Evolutionary conservation across 495 filamentous ascomycete species (phyloP).

Genomic region (Penicillium cosmopolitanum): DNA sequence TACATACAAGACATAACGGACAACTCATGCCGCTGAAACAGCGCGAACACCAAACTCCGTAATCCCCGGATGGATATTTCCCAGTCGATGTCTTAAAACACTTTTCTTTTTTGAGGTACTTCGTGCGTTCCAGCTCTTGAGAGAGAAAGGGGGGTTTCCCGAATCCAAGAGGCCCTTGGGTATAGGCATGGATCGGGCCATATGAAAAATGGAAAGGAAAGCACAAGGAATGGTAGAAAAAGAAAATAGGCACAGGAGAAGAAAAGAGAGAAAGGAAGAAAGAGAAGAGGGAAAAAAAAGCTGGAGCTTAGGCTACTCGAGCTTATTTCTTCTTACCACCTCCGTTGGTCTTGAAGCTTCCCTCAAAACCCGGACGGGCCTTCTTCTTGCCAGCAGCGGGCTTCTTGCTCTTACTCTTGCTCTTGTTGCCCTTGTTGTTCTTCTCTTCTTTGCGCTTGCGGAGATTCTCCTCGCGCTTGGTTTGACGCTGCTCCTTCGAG

Average conservation of each 20-base stretch:
- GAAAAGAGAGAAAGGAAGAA: slow-evolving; percentile 32
- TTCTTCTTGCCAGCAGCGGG: slow-evolving; percentile 59
- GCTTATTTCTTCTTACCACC: slow-evolving; percentile 50
- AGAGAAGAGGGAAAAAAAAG: slow-evolving; percentile 44
- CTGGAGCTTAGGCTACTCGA: slow-evolving; percentile 1
- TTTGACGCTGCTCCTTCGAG: slow-evolving; percentile 76
- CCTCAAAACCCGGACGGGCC: slow-evolving; percentile 84
- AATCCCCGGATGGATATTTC: slow-evolving; percentile 39
- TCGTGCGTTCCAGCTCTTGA: slow-evolving; percentile 11
- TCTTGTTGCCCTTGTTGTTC: slow-evolving; percentile 61
- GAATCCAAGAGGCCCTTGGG: slow-evolving; percentile 19
- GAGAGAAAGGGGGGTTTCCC: slow-evolving; percentile 12
- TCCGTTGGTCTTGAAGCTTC: slow-evolving; percentile 72
- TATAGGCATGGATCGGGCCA: slow-evolving; percentile 13
- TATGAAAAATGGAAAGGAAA: slow-evolving; percentile 25
- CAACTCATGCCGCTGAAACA: slow-evolving; percentile 31
- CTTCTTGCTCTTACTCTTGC: slow-evolving; percentile 65
- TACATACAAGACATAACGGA: slow-evolving; percentile 36
- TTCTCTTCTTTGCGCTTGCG: slow-evolving; percentile 80
- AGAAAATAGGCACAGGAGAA: slow-evolving; percentile 18
- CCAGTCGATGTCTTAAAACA: slow-evolving; percentile 34
- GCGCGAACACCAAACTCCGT: slow-evolving; percentile 37
- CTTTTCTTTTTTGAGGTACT: slow-evolving; percentile 30
- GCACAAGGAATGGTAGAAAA: slow-evolving; percentile 22
- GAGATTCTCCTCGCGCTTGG: slow-evolving; percentile 88